Evolutionary conservation across 179 eudicot species (phyloP).

Genomic region (Drosera spatulata): DNA sequence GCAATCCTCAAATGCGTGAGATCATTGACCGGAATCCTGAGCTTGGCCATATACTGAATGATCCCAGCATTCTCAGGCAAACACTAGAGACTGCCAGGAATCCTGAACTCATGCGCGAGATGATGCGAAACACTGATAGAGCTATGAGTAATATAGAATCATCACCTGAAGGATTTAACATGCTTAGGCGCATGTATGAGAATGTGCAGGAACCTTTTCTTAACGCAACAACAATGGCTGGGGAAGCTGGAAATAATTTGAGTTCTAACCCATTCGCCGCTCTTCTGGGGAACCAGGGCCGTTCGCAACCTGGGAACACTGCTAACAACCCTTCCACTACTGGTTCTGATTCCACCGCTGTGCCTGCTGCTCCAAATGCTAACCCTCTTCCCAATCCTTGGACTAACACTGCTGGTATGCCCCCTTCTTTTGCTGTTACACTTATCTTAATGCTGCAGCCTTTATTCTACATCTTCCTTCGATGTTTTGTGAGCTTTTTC

Average conservation of each 20-base stretch:
- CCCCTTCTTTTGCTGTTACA: background rate
- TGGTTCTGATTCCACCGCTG: slow-evolving; percentile 50
- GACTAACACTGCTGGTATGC: slow-evolving; percentile 56
- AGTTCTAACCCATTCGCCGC: slow-evolving; percentile 84
- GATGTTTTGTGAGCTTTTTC: background rate
- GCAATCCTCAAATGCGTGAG: slow-evolving; percentile 98
- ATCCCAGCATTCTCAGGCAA: slow-evolving; percentile 87
- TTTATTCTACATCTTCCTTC: background rate
- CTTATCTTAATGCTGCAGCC: background rate
- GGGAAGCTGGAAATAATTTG: slow-evolving; percentile 45
- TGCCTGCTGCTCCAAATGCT: slow-evolving; percentile 49
- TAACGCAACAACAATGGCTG: slow-evolving; percentile 78
- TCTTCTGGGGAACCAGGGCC: slow-evolving; percentile 74
- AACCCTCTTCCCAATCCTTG: slow-evolving; percentile 97
- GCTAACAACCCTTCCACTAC: slow-evolving; percentile 43
- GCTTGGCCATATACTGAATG: slow-evolving; percentile 90
- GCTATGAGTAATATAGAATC: slow-evolving; percentile 99
- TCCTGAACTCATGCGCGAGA: slow-evolving; percentile 99
- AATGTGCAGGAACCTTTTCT: slow-evolving; percentile 96
- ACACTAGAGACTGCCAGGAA: slow-evolving; percentile 95
- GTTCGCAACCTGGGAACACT: slow-evolving; percentile 44
- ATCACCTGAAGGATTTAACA: slow-evolving; percentile 97
- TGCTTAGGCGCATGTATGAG: slow-evolving; percentile 99
- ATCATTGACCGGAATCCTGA: slow-evolving; percentile 97
- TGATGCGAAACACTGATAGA: slow-evolving; percentile 99